Base-by-base conservation (phyloP, 768 basidiomycete species). In the Favolaschia claudopus region DNA sequence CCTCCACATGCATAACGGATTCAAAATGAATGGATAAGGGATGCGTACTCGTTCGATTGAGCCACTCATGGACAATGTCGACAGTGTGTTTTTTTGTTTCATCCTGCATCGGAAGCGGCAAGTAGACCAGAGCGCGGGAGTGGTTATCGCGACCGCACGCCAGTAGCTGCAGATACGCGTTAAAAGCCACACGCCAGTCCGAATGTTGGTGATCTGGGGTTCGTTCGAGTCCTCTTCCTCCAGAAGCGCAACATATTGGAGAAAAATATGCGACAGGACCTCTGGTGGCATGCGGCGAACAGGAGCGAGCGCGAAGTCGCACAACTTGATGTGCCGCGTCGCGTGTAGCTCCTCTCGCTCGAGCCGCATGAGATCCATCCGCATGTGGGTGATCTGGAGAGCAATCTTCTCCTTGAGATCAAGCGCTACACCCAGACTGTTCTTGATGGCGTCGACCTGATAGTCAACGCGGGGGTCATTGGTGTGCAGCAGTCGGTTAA, bases 151-250 rank as follows among this genome's bases (percentile, higher is more conserved):
- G n/a, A 57, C 39, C 2, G 39, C 55, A 10, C 55, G 20, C 55
- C 55, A 57, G n/a, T 44, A 38, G 19, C 32, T 17, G 14, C 55
- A 57, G 13, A 57, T 34, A 24, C 50, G 55, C 10, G 47, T 46
- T n/a, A 50, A 40, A 17, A 50, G 24, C 55, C 47, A 57, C 6
- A 50, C 32, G 7, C 46, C 46, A 7, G 17, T 5, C 20, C 29
- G 7, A 3, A 48, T 19, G 39, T 49, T 27, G 13, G 32, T 15
- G 14, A 1, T 7, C 4, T 13, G 22, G 17, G 32, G 14, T 4
- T 8, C 3, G 5, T 4, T 4, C 8, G 14, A 2, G 31, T 34
- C 17, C 17, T 15, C n/a, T 19, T 20, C 38, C n/a, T n/a, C n/a
- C 6, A 39, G 38, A 15, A 48, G 31, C 10, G 48, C 55, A 10